phyloP scores from a whole-genome alignment of 1,284 basidiomycete genomes.

The Fomitopsis schrenkii region DNA sequence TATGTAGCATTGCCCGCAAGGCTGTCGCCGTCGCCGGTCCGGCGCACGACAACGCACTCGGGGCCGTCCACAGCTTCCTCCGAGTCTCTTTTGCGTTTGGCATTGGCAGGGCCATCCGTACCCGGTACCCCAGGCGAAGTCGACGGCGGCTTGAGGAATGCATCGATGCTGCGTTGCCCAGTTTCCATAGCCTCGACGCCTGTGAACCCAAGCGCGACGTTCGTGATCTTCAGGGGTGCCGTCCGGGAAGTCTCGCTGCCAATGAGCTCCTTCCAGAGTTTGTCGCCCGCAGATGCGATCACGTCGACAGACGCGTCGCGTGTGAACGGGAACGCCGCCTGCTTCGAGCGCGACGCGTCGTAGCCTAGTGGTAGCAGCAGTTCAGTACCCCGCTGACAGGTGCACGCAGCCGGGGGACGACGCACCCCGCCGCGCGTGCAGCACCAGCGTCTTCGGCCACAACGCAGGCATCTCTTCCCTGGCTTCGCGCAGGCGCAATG shows the following conservation, averaged over 20 bases:
- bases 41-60: not conserved
- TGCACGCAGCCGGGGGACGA: not conserved
- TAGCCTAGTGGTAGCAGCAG: constrained; percentile 44
- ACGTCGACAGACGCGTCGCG: constrained; percentile 71
- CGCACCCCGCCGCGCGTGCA: constrained; percentile 69
- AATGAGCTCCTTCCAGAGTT: constrained; percentile 85
- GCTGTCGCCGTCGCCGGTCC: not conserved
- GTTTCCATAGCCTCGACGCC: constrained; percentile 78
- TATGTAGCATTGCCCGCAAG: constrained; percentile 11
- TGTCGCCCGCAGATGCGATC: constrained; percentile 76
- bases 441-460: constrained; percentile 91
- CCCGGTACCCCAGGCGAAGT: constrained; percentile 9
- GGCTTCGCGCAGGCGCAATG: constrained; percentile 81
- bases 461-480: constrained; percentile 68
- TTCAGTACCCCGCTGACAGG: not conserved
- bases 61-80: not conserved
- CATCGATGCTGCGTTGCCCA: constrained; percentile 85
- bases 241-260: constrained; percentile 37
- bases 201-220: constrained; percentile 76
- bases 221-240: constrained; percentile 61
- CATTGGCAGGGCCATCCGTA: not conserved
- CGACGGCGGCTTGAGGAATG: constrained; percentile 59
- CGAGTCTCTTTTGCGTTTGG: constrained; percentile 5
- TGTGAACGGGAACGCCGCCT: constrained; percentile 80
- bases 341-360: constrained; percentile 67